phyloP scores from a whole-genome alignment of 345 rosid genomes.

The Populus davidiana region DNA sequence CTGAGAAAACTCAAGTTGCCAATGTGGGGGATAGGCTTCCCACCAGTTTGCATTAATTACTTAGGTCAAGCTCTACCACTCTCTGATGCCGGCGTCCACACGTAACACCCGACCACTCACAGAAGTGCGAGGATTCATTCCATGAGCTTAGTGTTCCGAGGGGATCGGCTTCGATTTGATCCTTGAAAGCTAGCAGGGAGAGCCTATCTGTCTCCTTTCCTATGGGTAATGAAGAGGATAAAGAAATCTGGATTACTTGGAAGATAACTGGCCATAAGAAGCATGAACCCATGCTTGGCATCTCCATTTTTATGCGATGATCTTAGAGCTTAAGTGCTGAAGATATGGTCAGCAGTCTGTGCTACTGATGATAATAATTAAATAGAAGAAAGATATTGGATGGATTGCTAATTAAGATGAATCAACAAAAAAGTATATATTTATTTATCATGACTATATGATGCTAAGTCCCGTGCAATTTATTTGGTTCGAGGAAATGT shows the following conservation, averaged over 20 bases:
- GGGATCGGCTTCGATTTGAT: background rate
- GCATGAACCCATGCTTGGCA: too few relatives aligned
- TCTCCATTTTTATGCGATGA: too few relatives aligned
- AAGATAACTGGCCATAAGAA: background rate
- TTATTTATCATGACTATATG: too few relatives aligned
- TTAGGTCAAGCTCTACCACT: background rate
- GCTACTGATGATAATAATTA: too few relatives aligned
- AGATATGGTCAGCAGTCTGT: too few relatives aligned
- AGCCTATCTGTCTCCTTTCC: background rate
- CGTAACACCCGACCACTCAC: background rate
- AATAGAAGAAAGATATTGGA: too few relatives aligned
- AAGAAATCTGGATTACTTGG: background rate
- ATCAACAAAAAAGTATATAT: too few relatives aligned
- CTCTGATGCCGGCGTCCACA: background rate
- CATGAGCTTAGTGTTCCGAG: constrained; percentile 4
- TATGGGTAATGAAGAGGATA: background rate
- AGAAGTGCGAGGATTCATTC: constrained; percentile 7
- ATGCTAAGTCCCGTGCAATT: too few relatives aligned
- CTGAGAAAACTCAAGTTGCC: background rate
- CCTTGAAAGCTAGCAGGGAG: constrained; percentile 2
- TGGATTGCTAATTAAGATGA: too few relatives aligned
- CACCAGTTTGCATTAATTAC: background rate
- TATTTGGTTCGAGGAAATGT: too few relatives aligned
- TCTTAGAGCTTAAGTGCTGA: too few relatives aligned
- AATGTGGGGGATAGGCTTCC: constrained; percentile 1